Evolutionary conservation across 441 rosid genomes (phyloP).

Genomic region (Euphorbia celastroides): DNA sequence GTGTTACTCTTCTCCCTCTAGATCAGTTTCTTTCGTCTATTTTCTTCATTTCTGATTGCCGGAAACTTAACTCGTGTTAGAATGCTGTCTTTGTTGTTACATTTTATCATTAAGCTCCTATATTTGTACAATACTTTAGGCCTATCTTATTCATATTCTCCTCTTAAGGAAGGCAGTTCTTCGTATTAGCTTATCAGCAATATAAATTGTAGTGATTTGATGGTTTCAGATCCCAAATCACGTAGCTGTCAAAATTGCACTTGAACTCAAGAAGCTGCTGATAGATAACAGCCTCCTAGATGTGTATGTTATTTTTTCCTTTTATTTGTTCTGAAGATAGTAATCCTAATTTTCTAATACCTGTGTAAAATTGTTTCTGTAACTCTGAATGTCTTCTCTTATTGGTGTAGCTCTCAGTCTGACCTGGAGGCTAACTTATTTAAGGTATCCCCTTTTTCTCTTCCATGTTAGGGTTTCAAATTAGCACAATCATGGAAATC

Average conservation of each 20-base stretch:
- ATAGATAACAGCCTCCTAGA: constrained; percentile 97
- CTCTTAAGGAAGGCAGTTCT: neutral
- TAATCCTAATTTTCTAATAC: neutral
- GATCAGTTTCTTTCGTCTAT: too few species aligned
- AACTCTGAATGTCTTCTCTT: constrained; percentile 11
- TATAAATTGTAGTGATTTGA: constrained; percentile 3
- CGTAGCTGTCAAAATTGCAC: constrained; percentile 91
- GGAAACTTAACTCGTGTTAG: too few species aligned
- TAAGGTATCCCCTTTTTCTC: constrained; percentile 42
- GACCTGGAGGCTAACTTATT: constrained; percentile 93
- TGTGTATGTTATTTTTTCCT: constrained; percentile 48
- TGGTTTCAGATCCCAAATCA: constrained; percentile 76
- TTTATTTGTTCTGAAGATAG: neutral
- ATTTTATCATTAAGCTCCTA: neutral
- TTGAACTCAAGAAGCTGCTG: constrained; percentile 95
- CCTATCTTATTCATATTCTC: neutral
- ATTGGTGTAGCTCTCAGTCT: constrained; percentile 68
- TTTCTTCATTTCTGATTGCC: too few species aligned
- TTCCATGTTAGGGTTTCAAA: neutral
- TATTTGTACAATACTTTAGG: neutral
- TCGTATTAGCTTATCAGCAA: neutral
- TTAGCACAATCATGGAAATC: neutral
- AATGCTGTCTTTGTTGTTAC: neutral
- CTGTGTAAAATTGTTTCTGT: neutral
- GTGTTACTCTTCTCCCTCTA: too few species aligned